Conservation (phyloP, 306 rosid species). For the Quercus alba region DNA sequence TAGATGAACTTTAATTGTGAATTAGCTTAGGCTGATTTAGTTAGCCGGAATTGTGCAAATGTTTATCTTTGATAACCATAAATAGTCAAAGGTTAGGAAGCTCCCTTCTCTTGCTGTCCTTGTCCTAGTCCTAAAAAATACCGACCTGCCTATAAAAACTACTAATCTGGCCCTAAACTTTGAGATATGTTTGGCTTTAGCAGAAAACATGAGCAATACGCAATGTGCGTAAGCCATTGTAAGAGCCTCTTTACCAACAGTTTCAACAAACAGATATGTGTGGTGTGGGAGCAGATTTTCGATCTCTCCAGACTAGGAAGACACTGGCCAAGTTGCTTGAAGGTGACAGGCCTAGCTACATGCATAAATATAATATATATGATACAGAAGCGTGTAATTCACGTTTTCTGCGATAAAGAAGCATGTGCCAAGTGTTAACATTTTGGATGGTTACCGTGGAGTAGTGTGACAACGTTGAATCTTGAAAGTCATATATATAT, state of each 20-base stretch:
- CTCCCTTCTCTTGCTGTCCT: neutral
- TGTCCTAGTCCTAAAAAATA: neutral
- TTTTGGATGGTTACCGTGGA: constrained; percentile 22
- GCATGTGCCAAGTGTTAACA: constrained; percentile 18
- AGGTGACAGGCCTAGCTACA: constrained; percentile 5
- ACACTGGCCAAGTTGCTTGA: constrained; percentile 21
- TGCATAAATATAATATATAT: too few species aligned
- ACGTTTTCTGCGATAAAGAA: constrained; percentile 2
- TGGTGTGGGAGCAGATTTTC: neutral
- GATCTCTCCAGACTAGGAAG: neutral
- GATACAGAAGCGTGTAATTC: neutral
- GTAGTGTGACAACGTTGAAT: neutral
- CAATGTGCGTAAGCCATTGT: neutral
- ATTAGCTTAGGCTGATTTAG: neutral
- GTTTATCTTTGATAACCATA: neutral
- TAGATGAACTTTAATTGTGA: neutral
- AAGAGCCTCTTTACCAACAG: constrained; percentile 2
- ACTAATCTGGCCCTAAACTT: neutral
- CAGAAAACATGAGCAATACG: constrained; percentile 22
- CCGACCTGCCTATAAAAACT: neutral
- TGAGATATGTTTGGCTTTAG: neutral
- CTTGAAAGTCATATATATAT: neutral
- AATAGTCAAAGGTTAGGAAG: neutral
- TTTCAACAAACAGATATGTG: constrained; percentile 6
- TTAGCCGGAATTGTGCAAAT: neutral